These are phyloP conservation scores for Fusarium praegraminearum DNA, from an alignment of 2,329 filamentous ascomycete genomes.

Conservation along the genomic window DNA sequence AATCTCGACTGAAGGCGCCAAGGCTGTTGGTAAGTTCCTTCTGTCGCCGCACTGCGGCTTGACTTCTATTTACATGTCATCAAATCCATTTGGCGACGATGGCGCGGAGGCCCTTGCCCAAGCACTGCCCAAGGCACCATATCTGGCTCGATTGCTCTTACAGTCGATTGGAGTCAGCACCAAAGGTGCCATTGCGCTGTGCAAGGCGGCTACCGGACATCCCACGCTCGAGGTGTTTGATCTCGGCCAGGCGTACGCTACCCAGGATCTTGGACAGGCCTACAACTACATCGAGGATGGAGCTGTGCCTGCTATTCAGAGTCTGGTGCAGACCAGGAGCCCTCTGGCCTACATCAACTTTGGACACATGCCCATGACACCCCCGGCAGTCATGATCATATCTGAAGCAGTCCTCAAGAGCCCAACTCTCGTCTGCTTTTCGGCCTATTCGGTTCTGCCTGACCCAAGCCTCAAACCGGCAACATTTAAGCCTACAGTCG, in stretches of 20 bases:
- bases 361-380: slow-evolving; percentile 53
- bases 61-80: slow-evolving; percentile 54
- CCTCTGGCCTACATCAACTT: slow-evolving; percentile 58
- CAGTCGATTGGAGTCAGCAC: slow-evolving; percentile 59
- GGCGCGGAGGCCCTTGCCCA: slow-evolving; percentile 50
- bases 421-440: slow-evolving; percentile 54
- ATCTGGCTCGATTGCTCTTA: slow-evolving; percentile 54
- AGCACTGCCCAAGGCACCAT: slow-evolving; percentile 50
- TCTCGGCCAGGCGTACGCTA: slow-evolving; percentile 61
- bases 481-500: slow-evolving; percentile 50
- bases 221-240: slow-evolving; percentile 55
- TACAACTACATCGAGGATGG: slow-evolving; percentile 62
- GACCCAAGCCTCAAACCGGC: slow-evolving; percentile 38
- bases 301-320: slow-evolving; percentile 50
- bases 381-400: slow-evolving; percentile 47
- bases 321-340: slow-evolving; percentile 50
- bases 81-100: slow-evolving; percentile 54
- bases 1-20: slow-evolving; percentile 48
- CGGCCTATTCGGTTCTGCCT: slow-evolving; percentile 53
- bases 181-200: slow-evolving; percentile 54
- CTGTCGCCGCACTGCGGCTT: slow-evolving; percentile 50
- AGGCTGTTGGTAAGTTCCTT: slow-evolving; percentile 52
- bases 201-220: slow-evolving; percentile 53
- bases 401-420: slow-evolving; percentile 48
- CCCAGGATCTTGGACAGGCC: slow-evolving; percentile 58